These are phyloP conservation scores for Pseudopyricularia javanii DNA, from an alignment of 2,329 filamentous ascomycete genomes.

Conservation along the genomic window DNA sequence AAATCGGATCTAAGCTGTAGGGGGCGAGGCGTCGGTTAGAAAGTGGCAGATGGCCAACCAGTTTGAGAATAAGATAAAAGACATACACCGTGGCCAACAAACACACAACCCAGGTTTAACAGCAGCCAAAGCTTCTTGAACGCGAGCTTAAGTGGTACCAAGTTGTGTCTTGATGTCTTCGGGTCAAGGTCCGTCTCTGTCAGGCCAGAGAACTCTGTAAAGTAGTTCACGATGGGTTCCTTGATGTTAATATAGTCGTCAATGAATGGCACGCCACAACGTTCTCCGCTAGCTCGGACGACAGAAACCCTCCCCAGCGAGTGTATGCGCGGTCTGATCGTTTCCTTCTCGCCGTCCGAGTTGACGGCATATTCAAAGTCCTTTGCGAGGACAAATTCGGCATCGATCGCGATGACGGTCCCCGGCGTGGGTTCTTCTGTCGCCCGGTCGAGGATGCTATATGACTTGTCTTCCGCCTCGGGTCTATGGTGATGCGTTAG, in stretches of 20 bases:
- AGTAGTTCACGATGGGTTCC: constrained; percentile 86
- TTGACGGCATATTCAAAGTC: constrained; percentile 94
- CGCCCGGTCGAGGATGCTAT: constrained; percentile 41
- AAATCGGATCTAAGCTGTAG: constrained; percentile 71
- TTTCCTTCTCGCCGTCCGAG: constrained; percentile 83
- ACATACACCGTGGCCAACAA: constrained; percentile 67
- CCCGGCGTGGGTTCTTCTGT: constrained; percentile 57
- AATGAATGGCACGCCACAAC: constrained; percentile 80
- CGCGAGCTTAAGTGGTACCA: constrained; percentile 77
- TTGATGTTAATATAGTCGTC: constrained; percentile 93
- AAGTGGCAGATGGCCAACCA: background rate
- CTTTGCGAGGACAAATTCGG: constrained; percentile 88
- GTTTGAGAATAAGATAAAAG: background rate
- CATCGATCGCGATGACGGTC: constrained; percentile 80
- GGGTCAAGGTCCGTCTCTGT: constrained; percentile 74
- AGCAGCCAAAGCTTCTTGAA: constrained; percentile 99
- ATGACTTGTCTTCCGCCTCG: constrained; percentile 37
- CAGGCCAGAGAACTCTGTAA: constrained; percentile 91
- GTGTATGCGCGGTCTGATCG: constrained; percentile 80
- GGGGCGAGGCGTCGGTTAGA: background rate
- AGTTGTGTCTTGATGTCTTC: constrained; percentile 63
- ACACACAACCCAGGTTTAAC: constrained; percentile 85
- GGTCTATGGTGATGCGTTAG: constrained; percentile 18
- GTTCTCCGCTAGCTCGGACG: constrained; percentile 63
- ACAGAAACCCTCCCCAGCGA: constrained; percentile 90